Base-by-base conservation (phyloP, 106 monocot genomes). In the Dendrobium officinale region DNA sequence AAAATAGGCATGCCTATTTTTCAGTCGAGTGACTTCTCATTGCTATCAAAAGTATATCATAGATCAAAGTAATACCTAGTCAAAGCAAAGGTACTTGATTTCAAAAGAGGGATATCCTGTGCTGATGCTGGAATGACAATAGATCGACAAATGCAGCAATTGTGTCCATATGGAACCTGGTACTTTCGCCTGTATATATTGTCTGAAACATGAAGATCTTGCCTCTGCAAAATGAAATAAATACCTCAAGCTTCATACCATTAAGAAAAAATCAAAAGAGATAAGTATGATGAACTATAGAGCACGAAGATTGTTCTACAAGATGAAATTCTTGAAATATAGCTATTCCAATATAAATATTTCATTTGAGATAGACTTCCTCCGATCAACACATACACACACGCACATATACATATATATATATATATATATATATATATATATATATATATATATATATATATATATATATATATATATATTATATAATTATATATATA, bases 81-180 rank as follows among this genome's bases (percentile, higher is more conserved):
- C 40, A 91, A 75, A 77, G 79, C 84, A 42, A 81, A 80, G 9
- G 85, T 64, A 61, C 88, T 79, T 66, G 64, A 77, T 84, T 89
- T 92, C 45, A 89, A 6, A 79, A 88, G 42, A 83, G 89, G 81
- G 61, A 85, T 86, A 49, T 78, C 80, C 77, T 82, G 73, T 44
- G 47, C 74, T 74, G 76, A 73, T 40, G 78, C 75, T 82, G 90
- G 91, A 6, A 90, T 59, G 55, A 77, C 48, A 81, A 84, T 87
- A 72, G 83, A 84, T 79, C 55, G 79, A 68, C 88, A 86, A 6
- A 55, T 84, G 55, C 89, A 75, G 54, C 51, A 54, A 59, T 87
- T 83, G 47, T 77, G 37, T 84, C 76, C 80, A 37, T 76, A 64
- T 48, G 79, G 75, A 40, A 75, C 55, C 73, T 55, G 37, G 24